Evolutionary conservation across 306 rosid genomes (phyloP).

Genomic region (Sindora glabra): DNA sequence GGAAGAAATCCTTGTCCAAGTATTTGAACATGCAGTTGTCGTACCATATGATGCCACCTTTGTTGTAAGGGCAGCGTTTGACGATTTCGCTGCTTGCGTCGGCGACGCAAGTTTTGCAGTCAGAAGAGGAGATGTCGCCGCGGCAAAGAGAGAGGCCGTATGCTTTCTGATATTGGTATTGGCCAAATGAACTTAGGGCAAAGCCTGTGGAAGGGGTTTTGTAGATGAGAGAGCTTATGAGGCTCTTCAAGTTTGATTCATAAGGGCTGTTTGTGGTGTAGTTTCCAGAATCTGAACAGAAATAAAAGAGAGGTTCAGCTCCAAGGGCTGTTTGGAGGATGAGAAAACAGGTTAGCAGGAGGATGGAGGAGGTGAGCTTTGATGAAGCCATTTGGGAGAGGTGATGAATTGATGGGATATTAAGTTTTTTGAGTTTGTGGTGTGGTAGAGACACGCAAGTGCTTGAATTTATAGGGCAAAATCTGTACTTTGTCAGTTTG

Average conservation of each 20-base stretch:
- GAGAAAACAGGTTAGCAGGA: constrained; percentile 1
- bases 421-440: not conserved
- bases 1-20: constrained; percentile 25
- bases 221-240: constrained; percentile 1
- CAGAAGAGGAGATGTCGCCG: constrained; percentile 19
- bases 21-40: constrained; percentile 30
- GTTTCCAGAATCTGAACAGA: constrained; percentile 40
- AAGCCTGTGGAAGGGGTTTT: constrained; percentile 28
- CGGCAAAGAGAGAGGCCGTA: constrained; percentile 35
- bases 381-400: constrained; percentile 21
- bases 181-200: constrained; percentile 9
- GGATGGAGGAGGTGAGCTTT: not conserved
- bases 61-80: constrained; percentile 12
- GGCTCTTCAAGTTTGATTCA: constrained; percentile 11
- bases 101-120: constrained; percentile 25
- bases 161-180: not conserved
- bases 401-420: not conserved
- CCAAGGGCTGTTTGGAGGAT: constrained; percentile 34
- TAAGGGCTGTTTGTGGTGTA: constrained; percentile 29
- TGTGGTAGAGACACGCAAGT: not conserved
- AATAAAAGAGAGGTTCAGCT: constrained; percentile 32
- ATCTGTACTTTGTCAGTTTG: not conserved
- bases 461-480: constrained; percentile 3
- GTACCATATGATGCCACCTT: constrained; percentile 28
- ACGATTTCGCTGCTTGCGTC: constrained; percentile 16